phyloP scores from a whole-genome alignment of 116 monocot genomes.

The Trichopus zeylanicus region DNA sequence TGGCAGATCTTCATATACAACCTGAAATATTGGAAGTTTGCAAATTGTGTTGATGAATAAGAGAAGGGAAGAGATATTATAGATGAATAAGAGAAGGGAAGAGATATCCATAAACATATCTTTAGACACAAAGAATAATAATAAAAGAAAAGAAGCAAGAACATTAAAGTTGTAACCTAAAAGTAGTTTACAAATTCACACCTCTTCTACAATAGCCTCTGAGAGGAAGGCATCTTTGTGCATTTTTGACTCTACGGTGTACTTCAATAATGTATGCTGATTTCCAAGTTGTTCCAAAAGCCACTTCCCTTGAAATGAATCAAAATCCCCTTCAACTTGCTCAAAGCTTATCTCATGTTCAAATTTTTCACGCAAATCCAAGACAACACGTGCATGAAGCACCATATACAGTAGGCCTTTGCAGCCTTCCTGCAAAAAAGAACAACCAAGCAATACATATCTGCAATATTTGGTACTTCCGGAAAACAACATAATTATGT shows the following conservation, averaged over 20 bases:
- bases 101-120: too few relatives aligned
- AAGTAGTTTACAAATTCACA: slow-evolving; percentile 6
- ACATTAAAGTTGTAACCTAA: neutral
- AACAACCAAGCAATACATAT: neutral
- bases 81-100: neutral
- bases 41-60: neutral
- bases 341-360: slow-evolving; percentile 81
- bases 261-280: slow-evolving; percentile 79
- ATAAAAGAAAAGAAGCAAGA: neutral
- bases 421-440: slow-evolving; percentile 84
- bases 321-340: slow-evolving; percentile 95
- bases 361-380: slow-evolving; percentile 73
- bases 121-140: neutral
- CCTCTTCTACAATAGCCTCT: slow-evolving; percentile 92
- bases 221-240: slow-evolving; percentile 77
- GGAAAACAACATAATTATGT: too few relatives aligned
- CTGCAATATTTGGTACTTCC: too few relatives aligned
- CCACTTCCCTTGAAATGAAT: slow-evolving; percentile 88
- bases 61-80: neutral
- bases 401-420: slow-evolving; percentile 95
- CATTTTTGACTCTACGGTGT: slow-evolving; percentile 85
- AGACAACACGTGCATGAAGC: slow-evolving; percentile 84
- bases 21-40: slow-evolving; percentile 35
- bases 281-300: slow-evolving; percentile 84
- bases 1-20: slow-evolving; percentile 95